Conservation (phyloP, 306 rosid species). For the Vigna nakashimae region DNA sequence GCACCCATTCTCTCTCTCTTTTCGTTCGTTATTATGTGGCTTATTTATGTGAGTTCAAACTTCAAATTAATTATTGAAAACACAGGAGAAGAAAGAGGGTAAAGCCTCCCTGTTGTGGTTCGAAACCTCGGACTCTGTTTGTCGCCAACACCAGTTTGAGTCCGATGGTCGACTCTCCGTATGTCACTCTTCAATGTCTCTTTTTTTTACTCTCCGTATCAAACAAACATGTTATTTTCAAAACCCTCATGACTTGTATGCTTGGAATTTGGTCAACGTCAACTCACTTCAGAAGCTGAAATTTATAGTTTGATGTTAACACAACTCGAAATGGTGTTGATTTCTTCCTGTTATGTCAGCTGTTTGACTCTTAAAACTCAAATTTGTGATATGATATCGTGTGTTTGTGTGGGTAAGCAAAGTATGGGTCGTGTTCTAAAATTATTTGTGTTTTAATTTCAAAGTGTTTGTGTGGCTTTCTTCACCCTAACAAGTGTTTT, state of each 20-base stretch:
- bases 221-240: neutral
- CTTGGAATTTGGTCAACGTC: neutral
- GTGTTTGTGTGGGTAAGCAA: neutral
- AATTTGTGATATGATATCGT: neutral
- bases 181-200: slow-evolving; percentile 36
- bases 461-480: slow-evolving; percentile 13
- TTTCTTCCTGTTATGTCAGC: slow-evolving; percentile 13
- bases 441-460: neutral
- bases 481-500: slow-evolving; percentile 21
- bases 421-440: neutral
- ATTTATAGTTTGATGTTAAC: neutral
- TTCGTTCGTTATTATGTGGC: neutral
- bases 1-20: neutral
- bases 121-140: slow-evolving; percentile 73
- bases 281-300: neutral
- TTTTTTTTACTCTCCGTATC: neutral
- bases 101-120: slow-evolving; percentile 60
- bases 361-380: neutral
- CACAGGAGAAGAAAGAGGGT: slow-evolving; percentile 54
- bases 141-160: slow-evolving; percentile 64
- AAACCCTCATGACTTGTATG: neutral
- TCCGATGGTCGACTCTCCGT: slow-evolving; percentile 75
- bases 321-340: neutral
- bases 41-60: neutral
- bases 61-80: neutral